Percentiles rank a stretch among this genome's conserved stretches.
Evolutionary conservation across 208 protist species (phyloP).

Genomic region (Acanthamoeba culbertsoni): DNA sequence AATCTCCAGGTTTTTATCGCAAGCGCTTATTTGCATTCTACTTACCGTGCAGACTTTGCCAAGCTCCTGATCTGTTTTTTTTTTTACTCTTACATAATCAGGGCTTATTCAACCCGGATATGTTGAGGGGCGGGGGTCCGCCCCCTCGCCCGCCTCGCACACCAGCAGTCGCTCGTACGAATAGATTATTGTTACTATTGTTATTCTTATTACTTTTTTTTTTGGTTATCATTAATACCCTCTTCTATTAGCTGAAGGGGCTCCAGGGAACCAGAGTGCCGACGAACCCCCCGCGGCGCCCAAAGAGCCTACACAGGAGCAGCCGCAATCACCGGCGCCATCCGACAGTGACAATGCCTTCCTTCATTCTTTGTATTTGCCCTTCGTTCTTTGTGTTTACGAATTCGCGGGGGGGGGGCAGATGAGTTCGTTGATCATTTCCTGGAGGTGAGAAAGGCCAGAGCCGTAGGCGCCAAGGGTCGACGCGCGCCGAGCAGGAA

Average conservation of each 20-base stretch:
- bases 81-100: background rate
- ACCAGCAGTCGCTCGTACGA: background rate
- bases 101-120: background rate
- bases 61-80: background rate
- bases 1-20: conserved; percentile 17
- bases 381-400: background rate
- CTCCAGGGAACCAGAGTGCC: no score
- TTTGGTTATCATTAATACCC: background rate
- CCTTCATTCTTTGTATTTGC: background rate
- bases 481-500: background rate
- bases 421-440: conserved; percentile 51
- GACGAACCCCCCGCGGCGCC: no score
- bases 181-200: background rate
- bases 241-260: no score
- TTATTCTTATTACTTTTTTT: background rate
- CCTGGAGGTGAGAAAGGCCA: conserved; percentile 40
- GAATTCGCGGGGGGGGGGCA: background rate
- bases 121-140: background rate
- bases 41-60: background rate
- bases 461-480: background rate
- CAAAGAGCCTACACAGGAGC: no score
- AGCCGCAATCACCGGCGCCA: no score
- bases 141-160: background rate
- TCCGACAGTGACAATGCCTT: no score
- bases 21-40: background rate